Evolutionary conservation across 73 alveolate species (phyloP).

Genomic region (Symbiodinium natans): DNA sequence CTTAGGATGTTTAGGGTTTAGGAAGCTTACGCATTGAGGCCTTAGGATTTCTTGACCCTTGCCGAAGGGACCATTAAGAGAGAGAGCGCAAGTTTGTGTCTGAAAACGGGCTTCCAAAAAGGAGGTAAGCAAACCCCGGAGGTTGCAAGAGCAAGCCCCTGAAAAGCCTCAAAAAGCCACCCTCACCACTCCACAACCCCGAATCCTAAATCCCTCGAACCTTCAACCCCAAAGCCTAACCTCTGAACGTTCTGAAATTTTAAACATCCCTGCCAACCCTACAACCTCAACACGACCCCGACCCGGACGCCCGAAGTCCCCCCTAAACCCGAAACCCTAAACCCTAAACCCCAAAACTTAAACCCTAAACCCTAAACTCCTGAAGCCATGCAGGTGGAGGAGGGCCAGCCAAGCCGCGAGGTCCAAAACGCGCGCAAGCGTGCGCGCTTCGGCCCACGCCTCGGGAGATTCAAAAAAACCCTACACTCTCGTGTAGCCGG

Average conservation of each 20-base stretch:
- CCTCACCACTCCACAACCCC: too few species aligned
- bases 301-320: not conserved
- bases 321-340: not conserved
- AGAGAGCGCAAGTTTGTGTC: too few species aligned
- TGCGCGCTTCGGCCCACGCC: constrained; percentile 20
- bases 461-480: not conserved
- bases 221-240: not conserved
- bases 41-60: too few species aligned
- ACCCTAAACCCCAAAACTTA: not conserved
- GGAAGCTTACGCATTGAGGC: too few species aligned
- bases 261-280: too few species aligned
- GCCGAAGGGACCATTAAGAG: too few species aligned
- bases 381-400: not conserved
- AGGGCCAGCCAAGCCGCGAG: constrained; percentile 80
- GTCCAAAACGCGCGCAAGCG: constrained; percentile 81
- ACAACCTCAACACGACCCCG: not conserved
- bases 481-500: not conserved
- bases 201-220: not conserved
- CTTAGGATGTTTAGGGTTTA: too few species aligned
- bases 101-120: too few species aligned
- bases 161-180: too few species aligned
- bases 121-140: too few species aligned
- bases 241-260: too few species aligned
- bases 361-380: not conserved
- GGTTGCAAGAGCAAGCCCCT: too few species aligned